Conservation (phyloP, 2,329 filamentous ascomycete genomes). For the Coniosporium tulheliwenetii region DNA sequence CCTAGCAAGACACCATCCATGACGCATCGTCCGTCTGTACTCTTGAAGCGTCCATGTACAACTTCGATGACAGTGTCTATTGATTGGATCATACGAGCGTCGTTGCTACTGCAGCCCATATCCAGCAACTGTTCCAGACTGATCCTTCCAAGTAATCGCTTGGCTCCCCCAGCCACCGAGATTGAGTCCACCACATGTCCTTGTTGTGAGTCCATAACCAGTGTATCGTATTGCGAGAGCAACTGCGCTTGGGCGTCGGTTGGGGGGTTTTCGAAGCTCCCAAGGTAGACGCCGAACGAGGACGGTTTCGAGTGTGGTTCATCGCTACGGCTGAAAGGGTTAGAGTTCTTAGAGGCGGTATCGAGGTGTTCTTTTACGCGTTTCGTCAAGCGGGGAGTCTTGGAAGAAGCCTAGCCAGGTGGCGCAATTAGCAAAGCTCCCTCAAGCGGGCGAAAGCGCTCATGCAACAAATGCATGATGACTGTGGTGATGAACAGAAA, state of each 20-base stretch:
- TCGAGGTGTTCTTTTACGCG: too few species aligned
- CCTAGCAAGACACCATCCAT: slow-evolving; percentile 27
- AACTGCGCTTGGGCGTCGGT: slow-evolving; percentile 6
- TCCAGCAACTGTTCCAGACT: slow-evolving; percentile 3
- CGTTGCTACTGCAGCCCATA: slow-evolving; percentile 1
- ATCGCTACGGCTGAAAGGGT: too few species aligned
- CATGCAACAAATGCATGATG: too few species aligned
- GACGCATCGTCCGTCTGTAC: slow-evolving; percentile 14
- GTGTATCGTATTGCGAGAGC: slow-evolving; percentile 10
- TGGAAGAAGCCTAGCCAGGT: too few species aligned
- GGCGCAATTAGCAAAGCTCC: too few species aligned
- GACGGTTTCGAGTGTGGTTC: too few species aligned
- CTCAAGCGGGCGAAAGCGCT: too few species aligned
- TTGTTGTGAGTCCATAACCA: slow-evolving; percentile 10
- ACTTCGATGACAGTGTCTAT: slow-evolving; percentile 4
- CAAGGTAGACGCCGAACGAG: slow-evolving; percentile 14
- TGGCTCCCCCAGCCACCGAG: slow-evolving; percentile 10
- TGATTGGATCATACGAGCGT: slow-evolving; percentile 1
- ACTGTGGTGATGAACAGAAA: too few species aligned
- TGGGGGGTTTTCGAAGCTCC: slow-evolving; percentile 9
- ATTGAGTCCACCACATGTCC: slow-evolving; percentile 7
- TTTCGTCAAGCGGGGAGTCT: too few species aligned
- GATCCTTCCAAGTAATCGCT: slow-evolving; percentile 9
- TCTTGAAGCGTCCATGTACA: slow-evolving; percentile 7
- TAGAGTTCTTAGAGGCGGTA: too few species aligned